A percentile compares a stretch with the other conserved stretches of the same genome.
Evolutionary conservation across 2,329 filamentous ascomycete genomes (phyloP).

Genomic region (Colletotrichum truncatum): DNA sequence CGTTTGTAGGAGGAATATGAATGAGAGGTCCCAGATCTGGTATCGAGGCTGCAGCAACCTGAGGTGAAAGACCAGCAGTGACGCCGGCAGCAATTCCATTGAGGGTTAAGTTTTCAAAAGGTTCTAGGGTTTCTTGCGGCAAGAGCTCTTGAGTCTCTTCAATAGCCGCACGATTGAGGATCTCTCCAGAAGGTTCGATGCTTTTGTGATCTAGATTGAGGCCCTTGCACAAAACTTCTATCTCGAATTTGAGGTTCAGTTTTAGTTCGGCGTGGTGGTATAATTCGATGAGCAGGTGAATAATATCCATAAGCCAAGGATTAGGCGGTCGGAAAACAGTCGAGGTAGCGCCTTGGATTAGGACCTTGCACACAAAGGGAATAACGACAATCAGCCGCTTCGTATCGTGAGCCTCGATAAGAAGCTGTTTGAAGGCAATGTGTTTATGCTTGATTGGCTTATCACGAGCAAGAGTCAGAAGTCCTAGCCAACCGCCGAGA

Average conservation of each 20-base stretch:
- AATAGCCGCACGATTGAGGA: conserved; percentile 76
- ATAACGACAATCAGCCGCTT: conserved; percentile 93
- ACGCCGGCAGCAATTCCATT: conserved; percentile 77
- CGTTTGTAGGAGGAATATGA: conserved; percentile 82
- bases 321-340: conserved; percentile 94
- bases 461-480: conserved; percentile 90
- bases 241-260: conserved; percentile 97
- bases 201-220: conserved; percentile 91
- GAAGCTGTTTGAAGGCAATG: conserved; percentile 94
- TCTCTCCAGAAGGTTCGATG: conserved; percentile 87
- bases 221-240: conserved; percentile 95
- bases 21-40: conserved; percentile 85
- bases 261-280: conserved; percentile 95
- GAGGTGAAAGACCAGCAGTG: conserved; percentile 78
- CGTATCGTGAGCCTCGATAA: conserved; percentile 93
- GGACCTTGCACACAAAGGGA: conserved; percentile 96
- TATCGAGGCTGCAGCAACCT: conserved; percentile 80
- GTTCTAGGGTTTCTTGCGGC: conserved; percentile 75
- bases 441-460: conserved; percentile 97
- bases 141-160: conserved; percentile 70
- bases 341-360: conserved; percentile 85
- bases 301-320: conserved; percentile 97
- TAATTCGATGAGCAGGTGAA: conserved; percentile 88
- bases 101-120: conserved; percentile 84
- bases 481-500: conserved; percentile 91